Conservation (phyloP, 2,329 filamentous ascomycete genomes). For the Metarhizium rileyi region DNA sequence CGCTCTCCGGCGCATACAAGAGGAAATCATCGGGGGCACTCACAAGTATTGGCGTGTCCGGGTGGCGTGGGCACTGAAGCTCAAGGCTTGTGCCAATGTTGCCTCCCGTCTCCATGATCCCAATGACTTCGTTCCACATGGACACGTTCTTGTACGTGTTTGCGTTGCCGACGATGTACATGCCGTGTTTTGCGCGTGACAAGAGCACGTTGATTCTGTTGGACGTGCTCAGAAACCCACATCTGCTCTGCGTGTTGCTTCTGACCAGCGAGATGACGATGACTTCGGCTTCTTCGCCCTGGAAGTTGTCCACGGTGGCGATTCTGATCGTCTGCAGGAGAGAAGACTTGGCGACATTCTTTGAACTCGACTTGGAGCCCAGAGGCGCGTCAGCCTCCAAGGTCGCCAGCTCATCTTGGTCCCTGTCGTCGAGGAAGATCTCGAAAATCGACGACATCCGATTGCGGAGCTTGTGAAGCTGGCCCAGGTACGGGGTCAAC, state of each 20-base stretch:
- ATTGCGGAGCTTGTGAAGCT: slow-evolving; percentile 40
- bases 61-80: slow-evolving; percentile 53
- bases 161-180: slow-evolving; percentile 62
- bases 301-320: slow-evolving; percentile 66
- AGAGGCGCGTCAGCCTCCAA: slow-evolving; percentile 16
- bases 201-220: slow-evolving; percentile 64
- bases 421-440: slow-evolving; percentile 54
- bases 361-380: slow-evolving; percentile 1
- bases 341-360: slow-evolving; percentile 9
- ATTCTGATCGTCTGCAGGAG: slow-evolving; percentile 41
- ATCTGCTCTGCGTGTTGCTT: slow-evolving; percentile 48
- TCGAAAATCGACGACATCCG: slow-evolving; percentile 40
- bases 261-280: slow-evolving; percentile 62
- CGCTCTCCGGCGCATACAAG: slow-evolving; percentile 49
- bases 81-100: slow-evolving; percentile 42
- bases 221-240: slow-evolving; percentile 55
- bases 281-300: slow-evolving; percentile 66
- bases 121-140: slow-evolving; percentile 55
- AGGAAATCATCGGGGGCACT: slow-evolving; percentile 48
- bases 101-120: slow-evolving; percentile 34
- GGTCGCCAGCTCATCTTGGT: slow-evolving; percentile 42
- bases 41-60: slow-evolving; percentile 37
- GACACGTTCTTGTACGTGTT: slow-evolving; percentile 43
- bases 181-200: slow-evolving; percentile 56
- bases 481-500: slow-evolving; percentile 55